Base-by-base conservation (phyloP, 1,284 basidiomycete species). In the Cutaneotrichosporon daszewskae region DNA sequence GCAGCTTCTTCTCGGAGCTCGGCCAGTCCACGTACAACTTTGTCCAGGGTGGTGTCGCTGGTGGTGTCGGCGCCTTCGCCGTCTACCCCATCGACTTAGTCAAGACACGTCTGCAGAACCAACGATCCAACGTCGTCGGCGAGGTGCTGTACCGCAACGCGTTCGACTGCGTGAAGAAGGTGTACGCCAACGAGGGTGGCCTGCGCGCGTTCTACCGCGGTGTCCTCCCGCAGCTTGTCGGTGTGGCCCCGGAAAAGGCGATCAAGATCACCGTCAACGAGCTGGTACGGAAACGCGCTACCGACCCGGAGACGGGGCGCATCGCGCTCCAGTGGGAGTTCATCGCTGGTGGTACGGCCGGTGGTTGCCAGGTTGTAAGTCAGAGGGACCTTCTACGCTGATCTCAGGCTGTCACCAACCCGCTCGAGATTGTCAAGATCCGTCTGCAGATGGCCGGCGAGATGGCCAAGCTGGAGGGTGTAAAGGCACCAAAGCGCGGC, bases 341-440 rank as follows among this genome's bases (percentile, higher is more conserved):
- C 10, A 52, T 89, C 10, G 94, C 94, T 31, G 94, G 94, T 76
- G 94, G 87, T 62, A 76, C 80, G 28, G 94, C 94, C 24, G 94
- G 94, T 72, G 95, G 86, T 66, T 94, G 89, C 66, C 94, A 98
- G 84, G 94, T 98, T 58, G 88, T n/a, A n/a, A n/a, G n/a, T 90
- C 67, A 55, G 87, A 83, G 35, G 29, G 25, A 43, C 26, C 11
- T 10, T 12, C 11, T 31, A 74, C n/a, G n/a, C n/a, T n/a, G n/a
- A n/a, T n/a, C n/a, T n/a, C n/a, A n/a, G n/a, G n/a, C 92, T 49
- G 95, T 97, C 62, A 96, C 92, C 29, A 97, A 97, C 70, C 92
- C 94, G 18, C 75, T 97, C 32, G 71, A 72, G 50, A 70, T 73
- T 53, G 88, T 89, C 52, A 97, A 98, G 77, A 98, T 98, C 64